A percentile compares a stretch with the other conserved stretches of the same genome.
phyloP scores from a whole-genome alignment of 2,329 filamentous ascomycete genomes.

The Colletotrichum gigasporum region DNA sequence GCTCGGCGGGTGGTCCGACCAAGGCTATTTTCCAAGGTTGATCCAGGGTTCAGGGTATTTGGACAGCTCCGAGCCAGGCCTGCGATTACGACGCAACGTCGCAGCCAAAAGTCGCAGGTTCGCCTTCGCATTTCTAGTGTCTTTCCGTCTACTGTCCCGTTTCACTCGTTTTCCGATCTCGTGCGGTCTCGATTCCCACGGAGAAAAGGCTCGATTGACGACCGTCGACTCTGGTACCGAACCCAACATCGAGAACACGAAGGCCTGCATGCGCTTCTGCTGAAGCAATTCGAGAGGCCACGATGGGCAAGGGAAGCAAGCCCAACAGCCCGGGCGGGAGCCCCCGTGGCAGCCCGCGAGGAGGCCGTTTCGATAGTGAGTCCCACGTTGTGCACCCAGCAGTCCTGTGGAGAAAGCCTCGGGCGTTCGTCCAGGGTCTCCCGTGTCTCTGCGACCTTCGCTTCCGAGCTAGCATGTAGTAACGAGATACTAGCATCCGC shows the following conservation, averaged over 20 bases:
- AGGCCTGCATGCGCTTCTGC: background rate
- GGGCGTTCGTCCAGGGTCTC: too few relatives aligned
- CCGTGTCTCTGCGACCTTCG: too few relatives aligned
- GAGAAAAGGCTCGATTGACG: too few relatives aligned
- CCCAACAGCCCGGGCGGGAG: background rate
- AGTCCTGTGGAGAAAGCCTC: too few relatives aligned
- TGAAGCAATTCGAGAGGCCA: background rate
- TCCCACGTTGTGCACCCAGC: background rate
- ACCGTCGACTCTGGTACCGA: too few relatives aligned
- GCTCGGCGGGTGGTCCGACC: background rate
- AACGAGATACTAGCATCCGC: too few relatives aligned
- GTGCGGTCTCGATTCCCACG: too few relatives aligned
- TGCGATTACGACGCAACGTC: slow-evolving; percentile 6
- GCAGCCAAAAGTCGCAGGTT: background rate
- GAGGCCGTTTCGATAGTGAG: slow-evolving; percentile 3
- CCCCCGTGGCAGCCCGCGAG: background rate
- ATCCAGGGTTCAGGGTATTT: background rate
- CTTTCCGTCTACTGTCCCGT: too few relatives aligned
- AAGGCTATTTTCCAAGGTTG: background rate
- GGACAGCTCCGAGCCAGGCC: background rate
- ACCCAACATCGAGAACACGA: background rate
- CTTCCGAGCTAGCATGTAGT: too few relatives aligned
- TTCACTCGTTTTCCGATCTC: too few relatives aligned
- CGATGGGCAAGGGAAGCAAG: background rate
- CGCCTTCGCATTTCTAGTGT: too few relatives aligned